Evolutionary conservation across 495 filamentous ascomycete species (phyloP).

Genomic region (Xylaria acuta): DNA sequence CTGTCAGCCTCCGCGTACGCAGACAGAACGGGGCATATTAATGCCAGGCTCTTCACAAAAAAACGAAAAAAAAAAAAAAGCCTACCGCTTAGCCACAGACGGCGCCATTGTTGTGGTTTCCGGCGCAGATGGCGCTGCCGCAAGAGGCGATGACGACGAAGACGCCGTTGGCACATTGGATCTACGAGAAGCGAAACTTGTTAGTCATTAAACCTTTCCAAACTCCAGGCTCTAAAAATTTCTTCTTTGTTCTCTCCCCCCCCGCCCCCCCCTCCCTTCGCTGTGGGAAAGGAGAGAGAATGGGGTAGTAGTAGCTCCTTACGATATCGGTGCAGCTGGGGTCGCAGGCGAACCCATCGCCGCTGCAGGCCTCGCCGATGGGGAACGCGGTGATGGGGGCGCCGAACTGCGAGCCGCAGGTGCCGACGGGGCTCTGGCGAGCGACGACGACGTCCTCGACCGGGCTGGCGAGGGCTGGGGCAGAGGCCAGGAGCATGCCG

Average conservation of each 20-base stretch:
- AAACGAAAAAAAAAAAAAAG: too few relatives aligned
- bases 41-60: too few relatives aligned
- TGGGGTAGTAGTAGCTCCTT: background rate
- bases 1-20: background rate
- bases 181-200: background rate
- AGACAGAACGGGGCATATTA: background rate
- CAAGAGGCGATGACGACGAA: slow-evolving; percentile 23
- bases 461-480: slow-evolving; percentile 19
- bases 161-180: slow-evolving; percentile 22
- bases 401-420: slow-evolving; percentile 16
- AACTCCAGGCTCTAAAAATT: background rate
- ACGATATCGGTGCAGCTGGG: slow-evolving; percentile 16
- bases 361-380: slow-evolving; percentile 20
- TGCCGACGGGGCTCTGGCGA: slow-evolving; percentile 6
- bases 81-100: slow-evolving; percentile 20
- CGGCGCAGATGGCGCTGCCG: slow-evolving; percentile 18
- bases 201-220: background rate
- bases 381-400: slow-evolving; percentile 17
- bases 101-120: slow-evolving; percentile 21
- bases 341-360: slow-evolving; percentile 12
- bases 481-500: slow-evolving; percentile 21
- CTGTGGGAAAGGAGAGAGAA: too few relatives aligned
- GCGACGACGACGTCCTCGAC: background rate
- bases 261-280: too few relatives aligned
- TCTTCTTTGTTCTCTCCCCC: background rate